phyloP scores from a whole-genome alignment of 148 eudicot genomes.

The Rheum nobile region DNA sequence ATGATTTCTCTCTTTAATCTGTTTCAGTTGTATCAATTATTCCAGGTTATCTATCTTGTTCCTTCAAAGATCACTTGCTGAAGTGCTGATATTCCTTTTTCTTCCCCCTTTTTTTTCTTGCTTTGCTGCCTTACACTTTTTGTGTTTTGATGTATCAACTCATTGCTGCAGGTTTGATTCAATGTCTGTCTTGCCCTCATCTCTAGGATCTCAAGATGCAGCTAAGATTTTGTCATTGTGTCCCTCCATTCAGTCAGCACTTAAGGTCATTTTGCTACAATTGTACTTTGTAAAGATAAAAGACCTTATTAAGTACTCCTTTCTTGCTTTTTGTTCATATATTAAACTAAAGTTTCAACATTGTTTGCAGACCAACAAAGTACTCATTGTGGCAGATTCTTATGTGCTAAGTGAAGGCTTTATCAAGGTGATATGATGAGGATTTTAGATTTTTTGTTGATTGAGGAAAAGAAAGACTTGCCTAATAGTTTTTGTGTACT shows the following conservation, averaged over 20 bases:
- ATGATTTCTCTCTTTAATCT: background rate
- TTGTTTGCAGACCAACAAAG: slow-evolving; percentile 60
- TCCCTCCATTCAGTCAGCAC: slow-evolving; percentile 64
- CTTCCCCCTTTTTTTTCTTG: background rate
- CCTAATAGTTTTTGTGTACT: background rate
- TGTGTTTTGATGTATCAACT: background rate
- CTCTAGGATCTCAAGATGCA: slow-evolving; percentile 83
- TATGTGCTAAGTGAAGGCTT: slow-evolving; percentile 67
- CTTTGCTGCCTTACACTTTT: background rate
- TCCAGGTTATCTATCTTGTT: background rate
- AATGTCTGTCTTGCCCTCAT: slow-evolving; percentile 68
- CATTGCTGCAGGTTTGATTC: slow-evolving; percentile 72
- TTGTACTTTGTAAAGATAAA: background rate
- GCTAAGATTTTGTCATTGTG: slow-evolving; percentile 64
- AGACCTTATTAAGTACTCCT: background rate
- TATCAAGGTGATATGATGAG: slow-evolving; percentile 52
- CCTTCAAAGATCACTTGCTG: background rate
- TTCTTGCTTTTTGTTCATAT: background rate
- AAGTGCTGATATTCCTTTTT: background rate
- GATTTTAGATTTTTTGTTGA: background rate
- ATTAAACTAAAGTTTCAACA: slow-evolving; percentile 8
- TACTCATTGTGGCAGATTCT: slow-evolving; percentile 73
- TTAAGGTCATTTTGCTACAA: slow-evolving; percentile 42
- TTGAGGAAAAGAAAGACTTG: background rate
- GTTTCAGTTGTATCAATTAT: background rate